A percentile compares a stretch with the other conserved stretches of the same genome.
phyloP scores from a whole-genome alignment of 345 rosid genomes.

The Eucalyptus pumila region DNA sequence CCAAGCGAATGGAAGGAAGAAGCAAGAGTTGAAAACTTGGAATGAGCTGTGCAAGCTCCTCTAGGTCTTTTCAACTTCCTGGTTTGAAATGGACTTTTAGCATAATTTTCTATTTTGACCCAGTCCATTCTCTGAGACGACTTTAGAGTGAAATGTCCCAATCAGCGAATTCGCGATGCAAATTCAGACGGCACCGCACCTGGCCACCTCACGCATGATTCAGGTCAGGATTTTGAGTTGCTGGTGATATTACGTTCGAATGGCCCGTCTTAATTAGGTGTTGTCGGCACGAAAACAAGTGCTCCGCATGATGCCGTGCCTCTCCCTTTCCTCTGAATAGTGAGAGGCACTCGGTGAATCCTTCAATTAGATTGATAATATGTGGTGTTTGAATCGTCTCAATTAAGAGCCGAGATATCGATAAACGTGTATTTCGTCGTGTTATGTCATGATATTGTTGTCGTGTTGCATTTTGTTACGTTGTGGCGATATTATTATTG shows the following conservation, averaged over 20 bases:
- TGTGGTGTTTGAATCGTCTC: background rate
- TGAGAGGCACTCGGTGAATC: background rate
- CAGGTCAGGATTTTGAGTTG: background rate
- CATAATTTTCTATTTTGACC: background rate
- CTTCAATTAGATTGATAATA: background rate
- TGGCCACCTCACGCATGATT: background rate
- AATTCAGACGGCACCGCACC: background rate
- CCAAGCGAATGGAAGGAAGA: background rate
- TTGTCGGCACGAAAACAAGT: background rate
- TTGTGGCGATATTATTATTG: background rate
- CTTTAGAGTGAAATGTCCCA: background rate
- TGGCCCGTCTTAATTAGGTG: background rate
- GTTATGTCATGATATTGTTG: background rate
- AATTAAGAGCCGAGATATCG: rapidly evolving
- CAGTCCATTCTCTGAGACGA: background rate
- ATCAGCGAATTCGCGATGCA: background rate
- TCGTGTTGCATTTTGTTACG: background rate
- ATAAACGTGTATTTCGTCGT: background rate
- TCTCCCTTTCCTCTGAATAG: background rate
- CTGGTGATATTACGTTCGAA: background rate
- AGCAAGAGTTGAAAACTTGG: background rate
- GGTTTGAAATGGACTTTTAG: background rate
- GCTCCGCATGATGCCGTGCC: background rate
- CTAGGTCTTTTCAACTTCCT: background rate
- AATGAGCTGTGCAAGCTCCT: background rate